Evolutionary conservation across 2,329 filamentous ascomycete genomes (phyloP), one percentile per base, ranked within the genome.

Genomic region (Microsporum canis): DNA sequence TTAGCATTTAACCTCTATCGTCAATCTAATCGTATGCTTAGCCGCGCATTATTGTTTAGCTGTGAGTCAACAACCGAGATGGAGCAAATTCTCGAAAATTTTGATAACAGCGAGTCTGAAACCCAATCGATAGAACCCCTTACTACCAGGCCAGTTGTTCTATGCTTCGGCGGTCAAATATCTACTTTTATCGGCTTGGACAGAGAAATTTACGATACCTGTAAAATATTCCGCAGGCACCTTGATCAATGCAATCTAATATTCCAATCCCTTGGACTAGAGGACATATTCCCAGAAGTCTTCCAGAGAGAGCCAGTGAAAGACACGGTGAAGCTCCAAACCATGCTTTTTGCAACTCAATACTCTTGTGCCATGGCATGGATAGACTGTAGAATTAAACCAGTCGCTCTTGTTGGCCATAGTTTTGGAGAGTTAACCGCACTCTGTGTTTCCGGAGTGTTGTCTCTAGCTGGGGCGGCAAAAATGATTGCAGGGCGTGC

Each of bases 151-250:
- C 41, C 60, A 1, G 60, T 61, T 8, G 65, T 78, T 1, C 60
- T 78, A 0, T 68, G 66, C 23, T 76, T 78, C 51, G 74, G 73
- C 2, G 76, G 76, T 1, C 76, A 78, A 58, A 69, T 66, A 1
- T 66, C 68, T 2, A 65, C 56, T 3, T 67, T 65, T 23, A 62
- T 72, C 4, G 67, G 68, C 1, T 61, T 75, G 2, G 63, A 66
- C 36, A 64, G 65, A 14, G 61, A 63, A 2, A 58, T 74, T 1
- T 75, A 71, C 47, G 61, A 70, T 5, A 61, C n/a, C 65, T 68
- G 41, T 34, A 59, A 64, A 0, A 41, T 67, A 3, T 66, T 76
- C 3, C 68, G 68, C 10, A 60, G 61, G 4, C 66, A 77, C 58
- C 66, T 78, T 0, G 69, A 74, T 36, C 47, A 61, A 3, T 77